Base-by-base conservation (phyloP, 352 stramenopile genomes). In the Pythium rhizo-oryzae region DNA sequence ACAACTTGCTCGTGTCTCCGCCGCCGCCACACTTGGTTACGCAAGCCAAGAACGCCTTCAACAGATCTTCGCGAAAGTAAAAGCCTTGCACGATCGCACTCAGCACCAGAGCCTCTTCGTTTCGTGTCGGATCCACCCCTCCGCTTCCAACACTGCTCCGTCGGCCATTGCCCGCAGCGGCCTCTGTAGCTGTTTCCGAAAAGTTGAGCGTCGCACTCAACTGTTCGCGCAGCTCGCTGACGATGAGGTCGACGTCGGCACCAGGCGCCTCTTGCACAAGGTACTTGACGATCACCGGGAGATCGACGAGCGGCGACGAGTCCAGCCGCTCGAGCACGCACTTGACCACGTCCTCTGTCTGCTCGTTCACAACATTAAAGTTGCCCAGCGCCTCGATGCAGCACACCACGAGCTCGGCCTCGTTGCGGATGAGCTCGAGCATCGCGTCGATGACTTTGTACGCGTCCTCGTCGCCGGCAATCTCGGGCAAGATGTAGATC, bases 401-500 rank as follows among this genome's bases (percentile, higher is more conserved):
- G 44, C 71, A 77, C 21, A 87, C 79, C 19, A 88, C 81, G 9
- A 91, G 71, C 0, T 71, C 63, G 0, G 75, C 75, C 47, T 89
- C 79, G 24, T 46, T 70, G n/a, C 76, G 67, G 52, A 91, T 87
- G 28, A 85, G 72, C 39, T 91, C 82, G 7, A 89, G 69, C 53
- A 91, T 61, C 28, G 71, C 56, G 50, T 87, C 67, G 19, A 89
- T 79, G 4, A 87, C 79, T 9, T 77, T 73, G 59, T 67, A 24
- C 0, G 64, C 58, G 46, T 90, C 76, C 57, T 79, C 70, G 64
- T 91, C 82, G 56, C 72, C 71, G 7, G 80, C 78, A 49, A 91
- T 79, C 58, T 91, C 82, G 4, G 82, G 82, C 23, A 91, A 39
- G 57, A 91, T 85, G 65, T 86, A 86, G 68, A 91, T 89, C 50